phyloP scores from a whole-genome alignment of 345 rosid species.

The Iberis pinnata region DNA sequence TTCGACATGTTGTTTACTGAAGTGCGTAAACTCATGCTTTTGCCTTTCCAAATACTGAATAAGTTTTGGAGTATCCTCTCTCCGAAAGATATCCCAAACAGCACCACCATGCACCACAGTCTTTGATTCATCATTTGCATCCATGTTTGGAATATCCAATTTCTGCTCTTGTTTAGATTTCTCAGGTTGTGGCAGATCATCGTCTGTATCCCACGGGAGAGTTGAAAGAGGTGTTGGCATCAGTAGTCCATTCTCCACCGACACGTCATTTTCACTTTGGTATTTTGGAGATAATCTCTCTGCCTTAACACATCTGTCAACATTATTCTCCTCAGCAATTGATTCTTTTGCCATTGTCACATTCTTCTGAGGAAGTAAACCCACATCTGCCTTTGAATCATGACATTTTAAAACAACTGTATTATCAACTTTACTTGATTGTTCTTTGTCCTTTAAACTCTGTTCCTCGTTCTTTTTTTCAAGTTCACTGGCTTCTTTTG shows the following conservation, averaged over 20 bases:
- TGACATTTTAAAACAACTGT: constrained; percentile 2
- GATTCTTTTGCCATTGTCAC: background rate
- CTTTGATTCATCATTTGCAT: background rate
- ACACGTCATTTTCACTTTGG: constrained; percentile 5
- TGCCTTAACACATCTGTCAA: background rate
- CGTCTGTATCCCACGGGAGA: too few species aligned
- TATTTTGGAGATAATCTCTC: constrained; percentile 8
- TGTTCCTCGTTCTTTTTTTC: constrained; percentile 6
- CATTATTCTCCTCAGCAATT: constrained; percentile 14
- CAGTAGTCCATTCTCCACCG: too few species aligned
- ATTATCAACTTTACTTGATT: constrained; percentile 3
- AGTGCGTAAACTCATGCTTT: constrained; percentile 61
- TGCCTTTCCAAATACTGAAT: constrained; percentile 55
- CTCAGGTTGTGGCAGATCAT: background rate
- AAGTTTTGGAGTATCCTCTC: constrained; percentile 71
- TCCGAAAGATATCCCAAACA: constrained; percentile 67
- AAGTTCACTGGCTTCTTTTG: constrained; percentile 11
- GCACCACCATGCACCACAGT: constrained; percentile 47
- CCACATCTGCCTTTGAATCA: background rate
- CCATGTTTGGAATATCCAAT: constrained; percentile 5
- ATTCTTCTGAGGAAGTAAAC: background rate
- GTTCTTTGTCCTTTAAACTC: constrained; percentile 6
- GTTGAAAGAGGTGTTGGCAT: too few species aligned
- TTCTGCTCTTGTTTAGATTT: constrained; percentile 12
- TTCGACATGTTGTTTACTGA: constrained; percentile 22